These are phyloP conservation scores for Mortierella sp. DNA, from an alignment of 371 early-diverging fungal species.

Conservation along the genomic window DNA sequence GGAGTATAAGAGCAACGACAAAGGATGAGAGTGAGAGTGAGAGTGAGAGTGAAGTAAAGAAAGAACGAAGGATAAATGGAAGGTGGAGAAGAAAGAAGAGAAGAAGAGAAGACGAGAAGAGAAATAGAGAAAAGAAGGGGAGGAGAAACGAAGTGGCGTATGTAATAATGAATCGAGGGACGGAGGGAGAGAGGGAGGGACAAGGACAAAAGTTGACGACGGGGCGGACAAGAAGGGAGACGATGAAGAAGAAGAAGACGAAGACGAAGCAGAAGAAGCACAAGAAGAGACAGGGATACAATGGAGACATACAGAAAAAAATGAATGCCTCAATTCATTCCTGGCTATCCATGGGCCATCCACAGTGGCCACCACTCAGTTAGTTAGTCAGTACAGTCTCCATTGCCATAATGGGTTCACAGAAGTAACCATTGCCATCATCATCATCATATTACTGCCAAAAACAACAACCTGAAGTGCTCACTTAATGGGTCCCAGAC, in stretches of 20 bases:
- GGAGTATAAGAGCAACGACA: neutral
- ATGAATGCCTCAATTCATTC: too few relatives aligned
- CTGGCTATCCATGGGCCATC: too few relatives aligned
- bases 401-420: neutral
- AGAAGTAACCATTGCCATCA: neutral
- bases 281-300: neutral
- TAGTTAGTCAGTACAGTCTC: neutral
- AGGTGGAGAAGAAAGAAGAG: neutral
- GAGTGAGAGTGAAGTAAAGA: neutral
- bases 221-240: neutral
- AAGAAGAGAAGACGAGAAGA: neutral
- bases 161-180: conserved; percentile 11
- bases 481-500: neutral
- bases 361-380: too few relatives aligned
- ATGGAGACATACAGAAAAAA: neutral
- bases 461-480: neutral
- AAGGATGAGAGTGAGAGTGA: neutral
- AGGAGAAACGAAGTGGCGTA: neutral
- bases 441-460: neutral
- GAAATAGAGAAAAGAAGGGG: neutral
- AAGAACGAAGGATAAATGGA: neutral
- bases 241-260: neutral
- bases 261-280: neutral
- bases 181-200: too few relatives aligned
- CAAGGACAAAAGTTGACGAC: neutral